These are phyloP conservation scores for Monascus ruber DNA, from an alignment of 2,329 filamentous ascomycete species.

Conservation along the genomic window DNA sequence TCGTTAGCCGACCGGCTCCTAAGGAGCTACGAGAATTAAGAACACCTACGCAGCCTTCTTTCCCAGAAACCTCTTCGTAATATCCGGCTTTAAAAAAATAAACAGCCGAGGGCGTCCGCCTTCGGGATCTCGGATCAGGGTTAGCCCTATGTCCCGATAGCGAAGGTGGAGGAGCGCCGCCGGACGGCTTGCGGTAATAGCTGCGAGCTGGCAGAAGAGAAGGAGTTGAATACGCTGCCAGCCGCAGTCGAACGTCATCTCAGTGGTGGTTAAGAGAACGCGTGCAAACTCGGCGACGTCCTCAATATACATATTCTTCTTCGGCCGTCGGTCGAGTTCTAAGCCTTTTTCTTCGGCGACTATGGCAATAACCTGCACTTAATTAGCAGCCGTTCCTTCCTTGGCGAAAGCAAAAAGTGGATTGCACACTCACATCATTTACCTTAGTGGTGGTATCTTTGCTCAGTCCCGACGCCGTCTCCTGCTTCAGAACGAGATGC, in stretches of 20 bases:
- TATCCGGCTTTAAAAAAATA: constrained; percentile 5
- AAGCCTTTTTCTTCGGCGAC: no score
- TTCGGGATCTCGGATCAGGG: constrained; percentile 6
- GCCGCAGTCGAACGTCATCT: constrained; percentile 9
- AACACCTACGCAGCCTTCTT: constrained; percentile 5
- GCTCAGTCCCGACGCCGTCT: constrained; percentile 4
- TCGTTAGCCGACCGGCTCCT: neutral
- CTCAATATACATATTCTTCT: constrained; percentile 10
- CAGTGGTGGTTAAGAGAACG: constrained; percentile 5
- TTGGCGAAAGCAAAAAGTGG: neutral
- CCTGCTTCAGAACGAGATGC: constrained; percentile 3
- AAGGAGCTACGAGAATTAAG: no score
- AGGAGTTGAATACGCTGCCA: constrained; percentile 7
- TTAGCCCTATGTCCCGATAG: constrained; percentile 7
- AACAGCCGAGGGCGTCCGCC: constrained; percentile 6
- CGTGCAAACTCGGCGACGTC: constrained; percentile 8
- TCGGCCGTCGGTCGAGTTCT: constrained; percentile 7
- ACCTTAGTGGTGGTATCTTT: constrained; percentile 1
- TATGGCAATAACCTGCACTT: constrained; percentile 10
- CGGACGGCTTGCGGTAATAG: constrained; percentile 7
- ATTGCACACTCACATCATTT: neutral
- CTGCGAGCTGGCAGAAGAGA: constrained; percentile 8
- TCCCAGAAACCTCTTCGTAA: constrained; percentile 7
- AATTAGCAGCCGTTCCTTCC: constrained; percentile 2
- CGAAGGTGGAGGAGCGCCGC: constrained; percentile 5